Evolutionary conservation across 164 flowering plant genomes (phyloP).

Genomic region (Sedum album): DNA sequence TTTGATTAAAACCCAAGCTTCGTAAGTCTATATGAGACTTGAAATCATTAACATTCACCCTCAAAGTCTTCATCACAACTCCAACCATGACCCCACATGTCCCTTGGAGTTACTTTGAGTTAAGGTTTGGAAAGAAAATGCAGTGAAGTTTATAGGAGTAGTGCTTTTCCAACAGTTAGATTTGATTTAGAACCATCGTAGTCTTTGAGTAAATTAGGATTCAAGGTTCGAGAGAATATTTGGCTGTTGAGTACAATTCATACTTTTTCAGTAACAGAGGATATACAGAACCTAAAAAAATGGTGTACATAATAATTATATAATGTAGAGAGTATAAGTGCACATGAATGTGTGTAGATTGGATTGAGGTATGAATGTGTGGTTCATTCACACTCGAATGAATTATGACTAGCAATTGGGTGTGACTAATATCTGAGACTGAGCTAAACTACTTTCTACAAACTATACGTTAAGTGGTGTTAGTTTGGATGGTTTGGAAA

Average conservation of each 20-base stretch:
- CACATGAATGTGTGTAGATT: not conserved
- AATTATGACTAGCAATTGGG: not conserved
- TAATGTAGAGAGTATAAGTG: not conserved
- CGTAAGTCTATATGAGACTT: not conserved
- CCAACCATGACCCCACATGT: slow-evolving; percentile 5
- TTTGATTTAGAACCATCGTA: not conserved
- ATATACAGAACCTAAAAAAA: too few relatives aligned
- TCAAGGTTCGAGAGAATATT: not conserved
- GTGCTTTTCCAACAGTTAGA: slow-evolving; percentile 1
- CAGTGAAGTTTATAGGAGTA: not conserved
- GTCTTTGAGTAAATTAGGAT: not conserved
- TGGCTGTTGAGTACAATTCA: not conserved
- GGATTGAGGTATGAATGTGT: not conserved
- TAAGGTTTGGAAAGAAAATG: slow-evolving; percentile 1
- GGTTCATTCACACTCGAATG: not conserved
- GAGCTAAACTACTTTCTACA: not conserved
- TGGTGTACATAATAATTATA: not conserved
- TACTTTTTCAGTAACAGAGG: too few relatives aligned
- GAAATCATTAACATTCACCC: slow-evolving; percentile 4
- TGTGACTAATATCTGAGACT: not conserved
- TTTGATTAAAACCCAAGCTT: not conserved
- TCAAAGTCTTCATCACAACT: slow-evolving; percentile 4
- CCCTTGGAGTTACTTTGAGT: not conserved
- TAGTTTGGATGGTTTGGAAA: not conserved
- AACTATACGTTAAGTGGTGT: not conserved